Evolutionary conservation across 805 yeast species (phyloP).

Genomic region (Hanseniaspora valbyensis): DNA sequence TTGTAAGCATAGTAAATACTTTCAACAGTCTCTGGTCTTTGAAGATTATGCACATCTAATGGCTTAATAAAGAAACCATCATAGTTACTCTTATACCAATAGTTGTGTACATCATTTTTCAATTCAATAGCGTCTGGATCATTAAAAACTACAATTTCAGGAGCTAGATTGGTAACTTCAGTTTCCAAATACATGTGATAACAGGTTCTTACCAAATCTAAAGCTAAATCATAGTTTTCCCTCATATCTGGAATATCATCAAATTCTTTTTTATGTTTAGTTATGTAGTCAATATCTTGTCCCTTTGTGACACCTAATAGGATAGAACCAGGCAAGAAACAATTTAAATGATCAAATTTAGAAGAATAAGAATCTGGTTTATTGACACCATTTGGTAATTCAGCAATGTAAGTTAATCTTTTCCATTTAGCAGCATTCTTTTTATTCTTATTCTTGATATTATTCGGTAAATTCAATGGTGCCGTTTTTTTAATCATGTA

Average conservation of each 20-base stretch:
- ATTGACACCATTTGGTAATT: constrained; percentile 56
- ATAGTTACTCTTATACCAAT: constrained; percentile 28
- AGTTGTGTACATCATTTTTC: background rate
- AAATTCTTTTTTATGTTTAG: constrained; percentile 42
- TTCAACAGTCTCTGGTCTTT: constrained; percentile 90
- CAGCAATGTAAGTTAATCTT: constrained; percentile 58
- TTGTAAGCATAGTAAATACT: constrained; percentile 70
- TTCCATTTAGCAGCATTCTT: background rate
- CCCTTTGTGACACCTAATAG: constrained; percentile 88
- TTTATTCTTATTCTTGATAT: background rate
- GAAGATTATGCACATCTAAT: constrained; percentile 70
- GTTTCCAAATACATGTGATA: constrained; percentile 69
- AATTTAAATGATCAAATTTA: constrained; percentile 88
- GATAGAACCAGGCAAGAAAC: constrained; percentile 80
- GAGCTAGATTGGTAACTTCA: constrained; percentile 65
- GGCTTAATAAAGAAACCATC: constrained; percentile 60
- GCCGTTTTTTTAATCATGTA: constrained; percentile 49
- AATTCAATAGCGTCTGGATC: constrained; percentile 18
- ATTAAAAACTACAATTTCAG: constrained; percentile 80
- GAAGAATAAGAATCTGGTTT: constrained; percentile 31
- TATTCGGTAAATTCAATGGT: constrained; percentile 34
- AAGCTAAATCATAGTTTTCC: constrained; percentile 56
- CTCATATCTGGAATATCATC: constrained; percentile 51
- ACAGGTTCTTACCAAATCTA: constrained; percentile 69
- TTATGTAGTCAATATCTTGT: constrained; percentile 29